These are phyloP conservation scores for Chytriomyces sp. DNA, from an alignment of 192 early-diverging fungal species.

Conservation along the genomic window DNA sequence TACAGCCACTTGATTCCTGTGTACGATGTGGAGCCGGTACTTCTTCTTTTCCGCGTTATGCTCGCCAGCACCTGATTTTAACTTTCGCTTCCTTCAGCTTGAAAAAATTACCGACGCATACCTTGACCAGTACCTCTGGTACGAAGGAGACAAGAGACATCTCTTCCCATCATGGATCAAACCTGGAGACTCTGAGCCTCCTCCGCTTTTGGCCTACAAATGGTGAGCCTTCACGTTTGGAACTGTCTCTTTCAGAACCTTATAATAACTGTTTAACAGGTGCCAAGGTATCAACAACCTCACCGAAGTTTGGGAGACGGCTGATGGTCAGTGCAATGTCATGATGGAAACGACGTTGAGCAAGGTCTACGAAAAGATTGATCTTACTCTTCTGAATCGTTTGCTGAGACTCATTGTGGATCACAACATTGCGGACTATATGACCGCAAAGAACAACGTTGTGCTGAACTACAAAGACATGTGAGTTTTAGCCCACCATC, in stretches of 20 bases:
- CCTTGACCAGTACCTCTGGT: slow-evolving; percentile 99
- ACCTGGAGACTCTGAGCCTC: slow-evolving; percentile 94
- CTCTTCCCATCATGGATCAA: slow-evolving; percentile 99
- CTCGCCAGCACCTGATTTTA: slow-evolving; percentile 7
- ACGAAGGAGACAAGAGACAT: slow-evolving; percentile 96
- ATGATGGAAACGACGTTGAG: slow-evolving; percentile 94
- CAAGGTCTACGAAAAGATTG: slow-evolving; percentile 95
- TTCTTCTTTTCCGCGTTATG: slow-evolving; percentile 11
- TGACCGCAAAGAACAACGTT: slow-evolving; percentile 99
- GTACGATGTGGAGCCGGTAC: slow-evolving; percentile 88
- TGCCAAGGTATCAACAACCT: slow-evolving; percentile 99
- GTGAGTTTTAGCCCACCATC: slow-evolving; percentile 41
- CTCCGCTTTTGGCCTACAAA: slow-evolving; percentile 96
- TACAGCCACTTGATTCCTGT: slow-evolving; percentile 97
- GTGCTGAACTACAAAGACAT: slow-evolving; percentile 98
- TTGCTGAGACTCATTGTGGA: slow-evolving; percentile 94
- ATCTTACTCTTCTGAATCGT: slow-evolving; percentile 93
- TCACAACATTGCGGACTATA: slow-evolving; percentile 99
- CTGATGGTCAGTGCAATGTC: slow-evolving; percentile 89
- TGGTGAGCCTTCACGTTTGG: slow-evolving; percentile 52
- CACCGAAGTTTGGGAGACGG: slow-evolving; percentile 92
- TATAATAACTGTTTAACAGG: background rate
- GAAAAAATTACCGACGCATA: slow-evolving; percentile 99
- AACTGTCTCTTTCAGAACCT: background rate
- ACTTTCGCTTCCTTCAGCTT: slow-evolving; percentile 46